Percentiles rank a stretch among this genome's conserved stretches.
Conservation (phyloP, 1,284 basidiomycete species). For the Sporisorium exsertum region DNA sequence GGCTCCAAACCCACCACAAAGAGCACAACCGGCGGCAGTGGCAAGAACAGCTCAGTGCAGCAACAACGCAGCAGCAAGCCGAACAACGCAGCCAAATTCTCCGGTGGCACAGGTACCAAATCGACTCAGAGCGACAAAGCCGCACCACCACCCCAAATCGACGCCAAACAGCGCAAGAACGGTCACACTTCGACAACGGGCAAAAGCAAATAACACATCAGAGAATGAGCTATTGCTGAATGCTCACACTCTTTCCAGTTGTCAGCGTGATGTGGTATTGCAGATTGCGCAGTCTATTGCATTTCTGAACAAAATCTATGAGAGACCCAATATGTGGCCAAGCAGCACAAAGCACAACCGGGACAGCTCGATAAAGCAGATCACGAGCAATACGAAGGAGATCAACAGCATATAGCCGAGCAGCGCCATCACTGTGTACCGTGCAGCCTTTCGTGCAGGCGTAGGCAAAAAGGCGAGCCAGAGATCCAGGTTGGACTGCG, state of each 20-base stretch:
- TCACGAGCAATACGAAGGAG: background rate
- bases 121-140: slow-evolving; percentile 13
- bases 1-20: background rate
- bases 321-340: background rate
- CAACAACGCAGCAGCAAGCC: slow-evolving; percentile 4
- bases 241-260: background rate
- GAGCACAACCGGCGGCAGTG: background rate
- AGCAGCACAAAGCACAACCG: background rate
- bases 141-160: background rate
- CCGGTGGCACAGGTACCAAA: background rate
- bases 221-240: background rate
- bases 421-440: background rate
- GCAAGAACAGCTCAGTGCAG: background rate
- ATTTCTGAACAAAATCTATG: background rate
- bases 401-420: background rate
- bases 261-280: no score
- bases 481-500: background rate
- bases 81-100: background rate
- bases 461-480: background rate
- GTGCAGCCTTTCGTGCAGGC: background rate
- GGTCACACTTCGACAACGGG: background rate
- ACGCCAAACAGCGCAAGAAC: background rate
- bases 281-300: background rate
- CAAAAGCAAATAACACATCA: background rate
- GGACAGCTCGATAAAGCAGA: background rate